phyloP scores from a whole-genome alignment of 805 yeast genomes.

The Pichia rugopelliculosa region DNA sequence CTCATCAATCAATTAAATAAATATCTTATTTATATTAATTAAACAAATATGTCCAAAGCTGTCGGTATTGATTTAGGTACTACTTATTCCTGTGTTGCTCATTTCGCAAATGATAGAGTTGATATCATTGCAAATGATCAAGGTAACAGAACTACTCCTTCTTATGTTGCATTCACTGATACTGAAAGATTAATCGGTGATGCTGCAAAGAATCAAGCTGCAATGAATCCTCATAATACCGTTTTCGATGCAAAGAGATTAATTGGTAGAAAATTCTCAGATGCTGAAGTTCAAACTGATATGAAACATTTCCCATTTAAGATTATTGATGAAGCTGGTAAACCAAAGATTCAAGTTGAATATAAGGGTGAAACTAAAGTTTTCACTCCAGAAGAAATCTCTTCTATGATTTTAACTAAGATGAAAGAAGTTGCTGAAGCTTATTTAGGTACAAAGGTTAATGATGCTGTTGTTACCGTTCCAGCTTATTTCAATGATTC shows the following conservation, averaged over 20 bases:
- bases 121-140: slow-evolving; percentile 97
- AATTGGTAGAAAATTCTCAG: slow-evolving; percentile 82
- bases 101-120: slow-evolving; percentile 83
- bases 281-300: slow-evolving; percentile 77
- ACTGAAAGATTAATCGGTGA: slow-evolving; percentile 92
- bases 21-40: neutral
- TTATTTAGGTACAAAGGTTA: slow-evolving; percentile 43
- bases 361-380: slow-evolving; percentile 88
- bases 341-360: slow-evolving; percentile 87
- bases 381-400: slow-evolving; percentile 91
- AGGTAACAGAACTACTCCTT: slow-evolving; percentile 97
- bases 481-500: slow-evolving; percentile 82
- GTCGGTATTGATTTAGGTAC: slow-evolving; percentile 81
- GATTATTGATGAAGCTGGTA: slow-evolving; percentile 71
- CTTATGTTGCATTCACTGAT: slow-evolving; percentile 91
- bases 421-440: slow-evolving; percentile 62
- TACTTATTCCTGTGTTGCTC: slow-evolving; percentile 94
- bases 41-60: slow-evolving; percentile 38
- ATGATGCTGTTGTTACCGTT: slow-evolving; percentile 75
- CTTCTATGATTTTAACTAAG: slow-evolving; percentile 73
- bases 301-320: slow-evolving; percentile 91
- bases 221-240: slow-evolving; percentile 86
- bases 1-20: neutral
- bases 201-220: slow-evolving; percentile 97
- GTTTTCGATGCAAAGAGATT: slow-evolving; percentile 89